A percentile compares a stretch with the other conserved stretches of the same genome.
Conservation (phyloP, 75 land plant genomes). For the Ceratopteris richardii region DNA sequence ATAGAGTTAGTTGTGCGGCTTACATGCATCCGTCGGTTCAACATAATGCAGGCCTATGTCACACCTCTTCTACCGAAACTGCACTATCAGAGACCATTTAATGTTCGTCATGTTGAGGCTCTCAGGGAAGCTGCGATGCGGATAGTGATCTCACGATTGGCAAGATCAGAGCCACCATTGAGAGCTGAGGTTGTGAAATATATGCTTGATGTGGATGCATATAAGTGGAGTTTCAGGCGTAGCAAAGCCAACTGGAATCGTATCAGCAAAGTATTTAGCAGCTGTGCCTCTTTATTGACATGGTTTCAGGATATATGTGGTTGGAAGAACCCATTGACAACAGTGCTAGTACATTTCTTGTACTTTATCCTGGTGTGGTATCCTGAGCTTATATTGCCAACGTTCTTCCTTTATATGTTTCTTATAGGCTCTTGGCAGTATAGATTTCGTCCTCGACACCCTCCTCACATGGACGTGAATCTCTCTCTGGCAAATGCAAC, state of each 20-base stretch:
- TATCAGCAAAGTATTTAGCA: neutral
- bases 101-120: slow-evolving; percentile 3
- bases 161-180: slow-evolving; percentile 12
- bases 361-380: slow-evolving; percentile 12
- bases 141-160: slow-evolving; percentile 2
- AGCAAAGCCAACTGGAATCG: slow-evolving; percentile 14
- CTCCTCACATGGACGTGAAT: slow-evolving; percentile 7
- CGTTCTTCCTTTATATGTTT: slow-evolving; percentile 15
- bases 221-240: slow-evolving; percentile 12
- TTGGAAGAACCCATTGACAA: slow-evolving; percentile 12
- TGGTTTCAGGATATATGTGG: slow-evolving; percentile 9
- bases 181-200: slow-evolving; percentile 11
- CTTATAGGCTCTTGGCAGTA: slow-evolving; percentile 20
- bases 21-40: slow-evolving; percentile 36
- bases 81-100: slow-evolving; percentile 13
- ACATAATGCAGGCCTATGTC: slow-evolving; percentile 23
- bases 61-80: slow-evolving; percentile 7
- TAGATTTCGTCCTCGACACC: slow-evolving; percentile 10
- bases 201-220: slow-evolving; percentile 12
- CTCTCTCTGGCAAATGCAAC: slow-evolving; percentile 11
- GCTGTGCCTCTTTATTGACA: neutral
- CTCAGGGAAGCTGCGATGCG: slow-evolving; percentile 8
- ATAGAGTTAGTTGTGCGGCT: slow-evolving; percentile 61
- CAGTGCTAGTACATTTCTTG: slow-evolving; percentile 9
- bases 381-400: slow-evolving; percentile 16